phyloP scores from a whole-genome alignment of 176 grass and related monocot species.

The Paspalum notatum region DNA sequence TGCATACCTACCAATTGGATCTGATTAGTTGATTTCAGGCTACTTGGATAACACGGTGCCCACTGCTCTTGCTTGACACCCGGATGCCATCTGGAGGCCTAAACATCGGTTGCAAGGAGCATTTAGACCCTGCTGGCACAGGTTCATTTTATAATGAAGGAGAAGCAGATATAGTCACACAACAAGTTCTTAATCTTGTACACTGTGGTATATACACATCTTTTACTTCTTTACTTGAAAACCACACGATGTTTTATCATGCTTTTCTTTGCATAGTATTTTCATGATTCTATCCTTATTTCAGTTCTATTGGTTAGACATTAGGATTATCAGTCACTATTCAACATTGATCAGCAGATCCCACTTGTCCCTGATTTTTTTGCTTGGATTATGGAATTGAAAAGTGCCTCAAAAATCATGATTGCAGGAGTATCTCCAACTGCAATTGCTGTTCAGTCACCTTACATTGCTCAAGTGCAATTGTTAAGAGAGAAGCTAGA shows the following conservation, averaged over 20 bases:
- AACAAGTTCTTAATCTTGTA: constrained; percentile 92
- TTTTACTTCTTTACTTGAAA: constrained; percentile 34
- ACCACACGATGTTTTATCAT: not conserved
- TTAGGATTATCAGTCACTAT: constrained; percentile 19
- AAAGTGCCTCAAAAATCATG: constrained; percentile 19
- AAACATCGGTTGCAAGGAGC: constrained; percentile 72
- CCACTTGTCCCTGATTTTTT: not conserved
- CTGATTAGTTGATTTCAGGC: constrained; percentile 56
- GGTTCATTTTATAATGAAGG: constrained; percentile 96
- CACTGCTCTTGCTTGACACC: constrained; percentile 88
- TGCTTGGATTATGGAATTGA: constrained; percentile 43
- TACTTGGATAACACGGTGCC: constrained; percentile 84
- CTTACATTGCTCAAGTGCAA: constrained; percentile 97
- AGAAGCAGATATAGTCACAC: constrained; percentile 88
- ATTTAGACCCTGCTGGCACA: constrained; percentile 87
- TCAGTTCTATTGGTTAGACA: not conserved
- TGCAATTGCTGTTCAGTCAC: constrained; percentile 82
- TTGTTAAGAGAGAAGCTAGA: constrained; percentile 79
- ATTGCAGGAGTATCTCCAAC: constrained; percentile 72
- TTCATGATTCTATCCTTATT: constrained; percentile 13
- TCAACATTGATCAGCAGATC: constrained; percentile 2
- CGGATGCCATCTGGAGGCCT: constrained; percentile 79
- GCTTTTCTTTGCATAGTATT: not conserved
- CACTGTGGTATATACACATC: constrained; percentile 64
- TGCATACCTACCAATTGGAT: constrained; percentile 14